Conservation (phyloP, 495 filamentous ascomycete species). For the Talaromyces borbonicus region DNA sequence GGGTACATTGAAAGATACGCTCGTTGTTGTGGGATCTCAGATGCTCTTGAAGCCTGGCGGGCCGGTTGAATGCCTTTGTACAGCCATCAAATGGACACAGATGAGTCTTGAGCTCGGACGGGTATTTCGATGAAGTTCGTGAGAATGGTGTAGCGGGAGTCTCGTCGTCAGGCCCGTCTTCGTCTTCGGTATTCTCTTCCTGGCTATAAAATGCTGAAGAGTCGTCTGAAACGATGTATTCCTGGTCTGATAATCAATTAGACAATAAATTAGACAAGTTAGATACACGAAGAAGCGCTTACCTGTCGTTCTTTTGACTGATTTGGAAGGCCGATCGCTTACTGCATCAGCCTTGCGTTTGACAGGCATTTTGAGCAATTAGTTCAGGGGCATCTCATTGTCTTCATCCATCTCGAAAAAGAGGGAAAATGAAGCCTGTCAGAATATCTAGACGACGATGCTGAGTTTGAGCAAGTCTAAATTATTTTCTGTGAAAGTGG, state of each 20-base stretch:
- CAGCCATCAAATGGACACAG: constrained; percentile 61
- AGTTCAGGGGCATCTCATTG: no score
- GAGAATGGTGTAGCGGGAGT: constrained; percentile 45
- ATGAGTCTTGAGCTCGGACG: constrained; percentile 65
- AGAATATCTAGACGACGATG: no score
- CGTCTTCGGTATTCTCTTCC: constrained; percentile 9
- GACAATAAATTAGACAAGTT: not conserved
- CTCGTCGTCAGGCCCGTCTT: constrained; percentile 25
- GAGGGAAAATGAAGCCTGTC: no score
- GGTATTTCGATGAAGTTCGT: constrained; percentile 44
- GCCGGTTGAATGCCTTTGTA: constrained; percentile 76
- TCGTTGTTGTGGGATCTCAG: constrained; percentile 71
- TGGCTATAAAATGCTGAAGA: constrained; percentile 20
- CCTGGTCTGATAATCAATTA: not conserved
- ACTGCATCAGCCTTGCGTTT: constrained; percentile 4
- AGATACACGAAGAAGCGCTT: not conserved
- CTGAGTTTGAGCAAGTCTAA: not conserved
- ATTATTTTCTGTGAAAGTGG: constrained; percentile 3
- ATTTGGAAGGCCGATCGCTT: not conserved
- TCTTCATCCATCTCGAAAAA: no score
- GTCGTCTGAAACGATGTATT: not conserved
- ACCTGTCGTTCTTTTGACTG: not conserved
- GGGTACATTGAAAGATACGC: constrained; percentile 58
- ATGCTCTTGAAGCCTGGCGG: constrained; percentile 68
- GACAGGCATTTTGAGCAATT: constrained; percentile 2